Conservation (phyloP, 1,284 basidiomycete genomes). For the Ustanciosporium gigantosporum region DNA sequence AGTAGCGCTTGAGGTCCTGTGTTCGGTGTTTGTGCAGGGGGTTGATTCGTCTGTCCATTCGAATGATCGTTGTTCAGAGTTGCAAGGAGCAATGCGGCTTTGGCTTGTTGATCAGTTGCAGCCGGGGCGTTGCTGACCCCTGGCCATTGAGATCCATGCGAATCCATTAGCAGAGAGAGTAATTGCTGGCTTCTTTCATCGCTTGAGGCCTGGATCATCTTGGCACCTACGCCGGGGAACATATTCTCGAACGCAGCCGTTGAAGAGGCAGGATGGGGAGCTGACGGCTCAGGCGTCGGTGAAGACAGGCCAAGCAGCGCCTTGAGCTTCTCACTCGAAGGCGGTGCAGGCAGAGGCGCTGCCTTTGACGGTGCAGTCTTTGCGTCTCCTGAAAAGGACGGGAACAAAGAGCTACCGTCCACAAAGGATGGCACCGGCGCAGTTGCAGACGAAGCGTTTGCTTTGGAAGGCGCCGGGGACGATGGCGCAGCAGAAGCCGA, state of each 20-base stretch:
- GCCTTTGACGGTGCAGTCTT: slow-evolving; percentile 9
- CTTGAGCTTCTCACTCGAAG: slow-evolving; percentile 44
- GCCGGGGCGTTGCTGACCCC: neutral
- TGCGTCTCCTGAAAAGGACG: slow-evolving; percentile 18
- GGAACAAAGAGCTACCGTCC: slow-evolving; percentile 30
- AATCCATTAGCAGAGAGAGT: slow-evolving; percentile 30
- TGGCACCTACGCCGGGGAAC: slow-evolving; percentile 25
- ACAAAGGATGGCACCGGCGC: slow-evolving; percentile 23
- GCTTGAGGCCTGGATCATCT: slow-evolving; percentile 39
- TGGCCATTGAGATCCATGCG: neutral
- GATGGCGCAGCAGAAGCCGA: neutral
- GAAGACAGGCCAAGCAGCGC: slow-evolving; percentile 38
- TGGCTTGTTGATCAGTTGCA: neutral
- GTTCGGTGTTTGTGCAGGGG: neutral
- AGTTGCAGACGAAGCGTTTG: neutral
- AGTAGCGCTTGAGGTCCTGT: slow-evolving; percentile 20
- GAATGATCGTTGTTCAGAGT: neutral
- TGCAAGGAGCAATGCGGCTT: neutral
- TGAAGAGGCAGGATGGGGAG: neutral
- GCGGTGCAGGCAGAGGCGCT: slow-evolving; percentile 33
- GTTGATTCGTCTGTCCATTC: neutral
- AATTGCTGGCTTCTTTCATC: slow-evolving; percentile 41
- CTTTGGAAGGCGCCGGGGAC: neutral
- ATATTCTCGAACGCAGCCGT: slow-evolving; percentile 10
- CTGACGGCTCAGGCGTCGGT: slow-evolving; percentile 15